Evolutionary conservation across 2,329 filamentous ascomycete genomes (phyloP), one percentile per base, ranked within the genome.

Genomic region (Aureobasidium sp.): DNA sequence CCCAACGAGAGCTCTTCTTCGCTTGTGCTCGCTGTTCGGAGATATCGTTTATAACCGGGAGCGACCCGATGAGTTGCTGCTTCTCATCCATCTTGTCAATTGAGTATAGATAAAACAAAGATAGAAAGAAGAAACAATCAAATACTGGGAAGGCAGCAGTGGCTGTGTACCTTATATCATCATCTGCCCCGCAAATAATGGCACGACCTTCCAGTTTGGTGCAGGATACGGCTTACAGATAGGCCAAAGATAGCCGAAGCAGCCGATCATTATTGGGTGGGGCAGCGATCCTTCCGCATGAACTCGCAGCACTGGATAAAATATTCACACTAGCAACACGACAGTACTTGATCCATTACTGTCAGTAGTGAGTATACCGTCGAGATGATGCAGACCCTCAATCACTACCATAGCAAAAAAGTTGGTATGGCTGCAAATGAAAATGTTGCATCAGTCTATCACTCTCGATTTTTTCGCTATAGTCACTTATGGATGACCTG

Each of bases 61-160:
- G 55, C 15, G 43, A 48, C 43, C 43, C 41, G 13, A 48, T 37
- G 24, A 59, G 55, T 81, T 60, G 44, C 37, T 60, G 57, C 27
- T 60, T 60, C 46, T 60, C 57, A 51, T 60, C 57, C 57, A 60
- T 60, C 24, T 32, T 51, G 44, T 43, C 57, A 51, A 43, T 60
- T 27, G 41, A 2, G 9, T 8, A n/a, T 32, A 17, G n/a, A 36
- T 13, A 36, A 10, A 29, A 44, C 17, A n/a, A 3, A 39, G 1
- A 15, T 10, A 20, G 12, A 37, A 26, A n/a, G 20, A 48, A 15
- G 32, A 9, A 48, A 59, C 20, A 34, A 47, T 36, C 32, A 37
- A 47, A 29, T 32, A 46, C 24, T 34, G 41, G 9, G 9, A 34
- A 36, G 8, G 53, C 53, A 46, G 53, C 52, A 44, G 53, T 41